These are phyloP conservation scores for Cadophora malorum DNA, from an alignment of 2,329 filamentous ascomycete species.

Conservation along the genomic window DNA sequence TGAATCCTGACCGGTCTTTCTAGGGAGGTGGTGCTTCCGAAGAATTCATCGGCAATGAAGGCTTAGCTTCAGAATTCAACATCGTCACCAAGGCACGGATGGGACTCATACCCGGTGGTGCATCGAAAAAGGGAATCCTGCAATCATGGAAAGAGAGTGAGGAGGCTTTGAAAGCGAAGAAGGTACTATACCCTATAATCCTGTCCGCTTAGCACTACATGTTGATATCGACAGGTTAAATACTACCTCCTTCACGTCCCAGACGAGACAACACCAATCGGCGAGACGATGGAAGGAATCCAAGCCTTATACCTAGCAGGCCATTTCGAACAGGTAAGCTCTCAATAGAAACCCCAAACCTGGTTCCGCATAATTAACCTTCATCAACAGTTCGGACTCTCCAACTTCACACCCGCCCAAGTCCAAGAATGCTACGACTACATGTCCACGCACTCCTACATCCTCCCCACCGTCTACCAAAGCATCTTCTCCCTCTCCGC, in stretches of 20 bases:
- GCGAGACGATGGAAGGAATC: background rate
- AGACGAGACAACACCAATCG: background rate
- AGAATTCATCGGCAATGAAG: background rate
- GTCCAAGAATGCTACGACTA: constrained; percentile 40
- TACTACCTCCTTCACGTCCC: background rate
- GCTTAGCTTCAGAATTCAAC: background rate
- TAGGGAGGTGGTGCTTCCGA: background rate
- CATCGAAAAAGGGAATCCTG: background rate
- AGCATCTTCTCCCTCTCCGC: constrained; percentile 37
- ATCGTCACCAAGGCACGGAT: background rate
- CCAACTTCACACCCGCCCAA: constrained; percentile 41
- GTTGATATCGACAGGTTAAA: background rate
- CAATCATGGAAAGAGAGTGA: background rate
- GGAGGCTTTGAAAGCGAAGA: background rate
- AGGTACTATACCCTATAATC: background rate
- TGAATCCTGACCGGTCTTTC: background rate
- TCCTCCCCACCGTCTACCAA: constrained; percentile 45
- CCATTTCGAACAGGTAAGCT: background rate
- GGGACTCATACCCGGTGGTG: background rate
- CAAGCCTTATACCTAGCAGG: background rate
- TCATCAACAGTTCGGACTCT: constrained; percentile 43
- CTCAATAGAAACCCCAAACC: background rate
- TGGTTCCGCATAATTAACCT: background rate
- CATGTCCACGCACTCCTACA: constrained; percentile 40
- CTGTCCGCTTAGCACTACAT: background rate